These are phyloP conservation scores for Penicillium sp. DNA, from an alignment of 2,329 filamentous ascomycete genomes.

Conservation along the genomic window DNA sequence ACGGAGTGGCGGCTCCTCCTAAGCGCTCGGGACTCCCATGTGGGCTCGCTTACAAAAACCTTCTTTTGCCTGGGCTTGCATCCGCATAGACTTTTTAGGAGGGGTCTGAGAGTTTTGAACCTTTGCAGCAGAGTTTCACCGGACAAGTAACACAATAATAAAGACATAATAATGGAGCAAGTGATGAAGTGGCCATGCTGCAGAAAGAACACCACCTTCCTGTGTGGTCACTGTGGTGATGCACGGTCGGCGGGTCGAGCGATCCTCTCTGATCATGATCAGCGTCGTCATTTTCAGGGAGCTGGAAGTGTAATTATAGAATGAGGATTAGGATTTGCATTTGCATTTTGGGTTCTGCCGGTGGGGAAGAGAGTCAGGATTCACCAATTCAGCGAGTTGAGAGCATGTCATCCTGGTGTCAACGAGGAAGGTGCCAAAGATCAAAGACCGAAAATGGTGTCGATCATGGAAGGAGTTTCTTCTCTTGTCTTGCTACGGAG, in stretches of 20 bases:
- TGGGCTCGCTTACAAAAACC: slow-evolving; percentile 26
- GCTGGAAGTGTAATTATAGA: slow-evolving; percentile 3
- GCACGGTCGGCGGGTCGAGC: slow-evolving; percentile 1
- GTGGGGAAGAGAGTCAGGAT: neutral
- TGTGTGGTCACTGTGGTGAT: neutral
- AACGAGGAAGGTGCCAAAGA: slow-evolving; percentile 2
- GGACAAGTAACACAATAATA: neutral
- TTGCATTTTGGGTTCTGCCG: neutral
- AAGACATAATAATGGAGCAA: too few relatives aligned
- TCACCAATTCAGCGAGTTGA: neutral
- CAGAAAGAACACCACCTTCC: neutral
- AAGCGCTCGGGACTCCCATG: slow-evolving; percentile 22
- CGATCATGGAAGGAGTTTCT: neutral
- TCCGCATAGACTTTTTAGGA: neutral
- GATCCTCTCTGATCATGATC: neutral
- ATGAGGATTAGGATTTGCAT: neutral
- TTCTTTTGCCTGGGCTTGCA: slow-evolving; percentile 3
- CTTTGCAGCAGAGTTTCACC: neutral
- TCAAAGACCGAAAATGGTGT: neutral
- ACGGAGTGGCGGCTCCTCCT: slow-evolving; percentile 19
- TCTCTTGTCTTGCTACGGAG: neutral
- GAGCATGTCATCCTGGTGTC: neutral
- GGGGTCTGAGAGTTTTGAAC: neutral
- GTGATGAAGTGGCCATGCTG: neutral
- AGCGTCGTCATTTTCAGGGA: neutral